Conservation (phyloP, 73 alveolate genomes). For the Blepharisma japonicum region DNA sequence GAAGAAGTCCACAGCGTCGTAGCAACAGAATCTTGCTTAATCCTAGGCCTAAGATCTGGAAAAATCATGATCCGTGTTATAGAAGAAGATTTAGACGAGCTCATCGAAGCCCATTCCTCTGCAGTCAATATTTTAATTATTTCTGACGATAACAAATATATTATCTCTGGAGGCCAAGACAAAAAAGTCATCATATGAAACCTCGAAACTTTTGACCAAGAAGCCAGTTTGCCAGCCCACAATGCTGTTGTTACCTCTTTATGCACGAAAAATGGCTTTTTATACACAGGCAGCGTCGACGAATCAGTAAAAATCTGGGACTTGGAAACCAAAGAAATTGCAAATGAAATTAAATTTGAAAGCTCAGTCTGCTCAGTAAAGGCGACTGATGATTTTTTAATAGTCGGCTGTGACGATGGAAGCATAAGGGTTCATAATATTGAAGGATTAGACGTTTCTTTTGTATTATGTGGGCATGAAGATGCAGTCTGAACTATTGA, state of each 20-base stretch:
- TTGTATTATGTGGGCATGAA: background rate
- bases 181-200: background rate
- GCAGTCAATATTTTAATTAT: background rate
- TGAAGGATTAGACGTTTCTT: background rate
- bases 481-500: slow-evolving; percentile 17
- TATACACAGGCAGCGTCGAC: background rate
- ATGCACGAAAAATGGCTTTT: background rate
- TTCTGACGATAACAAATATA: background rate
- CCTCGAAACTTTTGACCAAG: background rate
- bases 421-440: background rate
- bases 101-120: background rate
- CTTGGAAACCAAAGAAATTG: background rate
- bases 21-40: background rate
- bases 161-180: slow-evolving; percentile 24
- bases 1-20: slow-evolving; percentile 11
- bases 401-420: slow-evolving; percentile 15
- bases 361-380: background rate
- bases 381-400: background rate
- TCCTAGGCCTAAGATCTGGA: background rate
- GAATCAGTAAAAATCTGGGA: background rate
- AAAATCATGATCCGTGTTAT: background rate
- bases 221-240: slow-evolving; percentile 19
- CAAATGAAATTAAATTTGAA: background rate
- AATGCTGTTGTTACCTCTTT: background rate
- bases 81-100: slow-evolving; percentile 4